Evolutionary conservation across 2,329 filamentous ascomycete genomes (phyloP).

Genomic region (Fusarium praegraminearum): DNA sequence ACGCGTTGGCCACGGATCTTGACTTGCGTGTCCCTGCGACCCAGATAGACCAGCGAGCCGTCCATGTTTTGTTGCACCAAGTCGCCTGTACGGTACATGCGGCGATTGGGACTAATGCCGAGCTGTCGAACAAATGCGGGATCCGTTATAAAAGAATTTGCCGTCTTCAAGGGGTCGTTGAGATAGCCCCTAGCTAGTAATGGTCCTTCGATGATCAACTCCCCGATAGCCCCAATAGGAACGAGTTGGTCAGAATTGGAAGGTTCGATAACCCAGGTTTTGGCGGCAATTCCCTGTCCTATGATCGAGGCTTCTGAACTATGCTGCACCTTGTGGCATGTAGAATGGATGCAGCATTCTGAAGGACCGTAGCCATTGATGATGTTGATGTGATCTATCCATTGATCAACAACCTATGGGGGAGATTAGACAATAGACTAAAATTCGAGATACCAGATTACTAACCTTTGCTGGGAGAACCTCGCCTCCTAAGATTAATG

Average conservation of each 20-base stretch:
- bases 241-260: background rate
- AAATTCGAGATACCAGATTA: background rate
- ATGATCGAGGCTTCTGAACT: background rate
- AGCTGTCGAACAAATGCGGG: background rate
- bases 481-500: background rate
- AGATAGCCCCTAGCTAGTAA: slow-evolving; percentile 3
- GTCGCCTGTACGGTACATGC: slow-evolving; percentile 3
- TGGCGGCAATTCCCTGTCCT: background rate
- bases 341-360: slow-evolving; percentile 3
- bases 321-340: background rate
- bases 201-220: slow-evolving; percentile 5
- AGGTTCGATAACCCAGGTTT: background rate
- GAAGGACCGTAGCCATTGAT: slow-evolving; percentile 1
- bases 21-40: slow-evolving; percentile 2
- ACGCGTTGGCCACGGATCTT: slow-evolving; percentile 9
- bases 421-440: background rate
- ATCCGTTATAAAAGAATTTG: background rate
- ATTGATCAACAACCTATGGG: slow-evolving; percentile 2
- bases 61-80: background rate
- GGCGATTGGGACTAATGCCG: background rate
- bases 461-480: slow-evolving; percentile 1
- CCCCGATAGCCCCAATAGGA: background rate
- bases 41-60: background rate
- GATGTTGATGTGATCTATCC: background rate
- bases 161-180: background rate